These are phyloP conservation scores for Coniochaeta prunicola DNA, from an alignment of 2,329 filamentous ascomycete genomes.

Conservation along the genomic window DNA sequence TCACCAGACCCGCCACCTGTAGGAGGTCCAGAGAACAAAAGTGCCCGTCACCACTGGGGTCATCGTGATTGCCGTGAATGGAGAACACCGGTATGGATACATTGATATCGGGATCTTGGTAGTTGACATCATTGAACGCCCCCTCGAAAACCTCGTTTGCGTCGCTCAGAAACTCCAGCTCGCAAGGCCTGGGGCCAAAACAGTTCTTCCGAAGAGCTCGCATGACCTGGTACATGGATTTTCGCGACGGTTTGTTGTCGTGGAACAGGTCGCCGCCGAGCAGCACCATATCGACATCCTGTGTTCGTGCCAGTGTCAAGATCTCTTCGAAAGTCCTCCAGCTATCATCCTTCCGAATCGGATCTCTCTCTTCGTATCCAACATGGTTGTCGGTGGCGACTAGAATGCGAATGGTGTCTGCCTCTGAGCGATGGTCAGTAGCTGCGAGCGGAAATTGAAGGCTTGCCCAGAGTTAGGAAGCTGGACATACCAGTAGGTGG, in stretches of 20 bases:
- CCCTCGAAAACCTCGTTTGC: constrained; percentile 85
- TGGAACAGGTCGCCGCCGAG: constrained; percentile 94
- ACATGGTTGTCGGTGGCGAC: constrained; percentile 97
- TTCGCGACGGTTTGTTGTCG: constrained; percentile 93
- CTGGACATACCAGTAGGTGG: neutral
- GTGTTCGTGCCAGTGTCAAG: constrained; percentile 76
- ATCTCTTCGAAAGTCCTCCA: constrained; percentile 96
- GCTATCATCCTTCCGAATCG: constrained; percentile 92
- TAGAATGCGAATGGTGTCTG: constrained; percentile 90
- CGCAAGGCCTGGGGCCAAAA: constrained; percentile 89
- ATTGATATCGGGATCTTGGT: constrained; percentile 96
- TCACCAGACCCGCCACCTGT: constrained; percentile 84
- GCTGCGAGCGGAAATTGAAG: neutral
- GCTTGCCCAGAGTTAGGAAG: neutral
- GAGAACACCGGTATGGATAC: constrained; percentile 96
- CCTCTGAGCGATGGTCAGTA: constrained; percentile 24
- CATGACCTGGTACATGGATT: constrained; percentile 97
- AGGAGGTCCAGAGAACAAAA: constrained; percentile 85
- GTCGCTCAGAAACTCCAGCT: constrained; percentile 90
- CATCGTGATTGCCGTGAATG: constrained; percentile 97
- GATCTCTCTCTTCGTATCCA: constrained; percentile 88
- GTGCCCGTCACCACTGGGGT: constrained; percentile 93
- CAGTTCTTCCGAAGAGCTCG: constrained; percentile 88
- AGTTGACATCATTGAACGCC: constrained; percentile 91
- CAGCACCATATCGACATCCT: constrained; percentile 96